Evolutionary conservation across 305 asterid species (phyloP), one percentile per base, ranked within the genome.

Genomic region (Fraxinus xanthoxyloides): DNA sequence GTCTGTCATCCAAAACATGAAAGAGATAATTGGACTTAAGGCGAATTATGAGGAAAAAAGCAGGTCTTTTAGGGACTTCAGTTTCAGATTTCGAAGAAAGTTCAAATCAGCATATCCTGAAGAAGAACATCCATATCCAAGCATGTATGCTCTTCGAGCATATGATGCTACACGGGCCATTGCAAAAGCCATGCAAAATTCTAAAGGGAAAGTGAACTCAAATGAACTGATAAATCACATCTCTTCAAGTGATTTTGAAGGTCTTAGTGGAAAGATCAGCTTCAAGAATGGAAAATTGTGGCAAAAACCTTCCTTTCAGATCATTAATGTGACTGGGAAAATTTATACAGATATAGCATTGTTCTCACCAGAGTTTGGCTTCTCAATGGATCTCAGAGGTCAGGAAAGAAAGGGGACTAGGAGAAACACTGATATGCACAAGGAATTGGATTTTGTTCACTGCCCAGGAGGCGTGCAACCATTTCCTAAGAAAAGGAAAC

Each of bases 11-110:
- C 72, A 75, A 21, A 86, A 81, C 28, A 89, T 92, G 96, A 90
- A 92, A 81, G 97, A 95, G 8, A 89, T 90, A 6, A 15, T 93
- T 17, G 97, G 95, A 6, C 56, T 93, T 13, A 92, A 88, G 83
- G 82, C 84, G 0, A 88, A 72, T 23, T 82, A 77, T 31, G 4
- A 21, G 1, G 90, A 65, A 1, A 81, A 65, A 1, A 81, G 38
- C 5, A 70, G 85, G 2, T 19, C 85, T 15, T 86, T 83, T 56
- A 80, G 69, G 75, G 88, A 69, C 43, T 7, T 26, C 30, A 26
- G 30, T 26, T 26, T 26, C 30, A 26, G 30, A 1, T 26, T 26
- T 26, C 30, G 30, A 26, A 26, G 30, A 26, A 26, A 26, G 30
- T 26, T 26, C 30, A 26, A 26, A 26, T 26, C 30, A 26, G 30